Percentiles rank a stretch among this genome's conserved stretches.
These are phyloP conservation scores for Chaetomiaceae sp. DNA, from an alignment of 2,329 filamentous ascomycete species.

Conservation along the genomic window DNA sequence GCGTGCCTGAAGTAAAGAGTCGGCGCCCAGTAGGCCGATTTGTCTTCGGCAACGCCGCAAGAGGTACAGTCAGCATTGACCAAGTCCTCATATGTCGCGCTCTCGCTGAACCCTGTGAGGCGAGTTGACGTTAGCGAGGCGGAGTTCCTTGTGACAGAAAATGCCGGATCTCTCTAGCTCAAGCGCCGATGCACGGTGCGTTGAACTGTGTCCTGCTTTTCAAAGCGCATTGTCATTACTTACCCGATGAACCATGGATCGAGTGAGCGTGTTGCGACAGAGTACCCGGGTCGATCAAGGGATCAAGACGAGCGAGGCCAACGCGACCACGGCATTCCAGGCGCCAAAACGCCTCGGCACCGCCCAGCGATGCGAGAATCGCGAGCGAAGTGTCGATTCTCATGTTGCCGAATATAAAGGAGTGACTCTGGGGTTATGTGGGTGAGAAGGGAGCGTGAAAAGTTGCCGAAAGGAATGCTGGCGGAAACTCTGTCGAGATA, in stretches of 20 bases:
- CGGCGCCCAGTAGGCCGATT: constrained; percentile 86
- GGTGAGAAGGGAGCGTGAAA: constrained; percentile 2
- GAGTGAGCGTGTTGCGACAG: constrained; percentile 66
- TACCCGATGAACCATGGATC: constrained; percentile 72
- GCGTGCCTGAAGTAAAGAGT: constrained; percentile 69
- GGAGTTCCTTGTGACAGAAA: too few species aligned
- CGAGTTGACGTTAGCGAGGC: constrained; percentile 2
- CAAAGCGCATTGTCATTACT: constrained; percentile 34
- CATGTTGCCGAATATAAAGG: constrained; percentile 21
- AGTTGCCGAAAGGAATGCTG: not conserved
- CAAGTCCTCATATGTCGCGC: constrained; percentile 55
- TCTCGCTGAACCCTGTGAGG: constrained; percentile 57
- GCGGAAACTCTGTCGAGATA: not conserved
- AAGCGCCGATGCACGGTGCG: too few species aligned
- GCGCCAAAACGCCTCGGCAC: constrained; percentile 73
- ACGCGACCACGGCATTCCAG: constrained; percentile 73
- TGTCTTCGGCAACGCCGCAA: constrained; percentile 74
- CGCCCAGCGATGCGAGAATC: constrained; percentile 40
- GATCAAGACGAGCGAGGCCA: constrained; percentile 71
- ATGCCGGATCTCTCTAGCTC: not conserved
- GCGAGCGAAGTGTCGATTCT: constrained; percentile 18
- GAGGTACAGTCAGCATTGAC: constrained; percentile 67
- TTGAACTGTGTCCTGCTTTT: not conserved
- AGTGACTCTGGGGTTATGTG: constrained; percentile 8
- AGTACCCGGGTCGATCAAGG: constrained; percentile 60